Evolutionary conservation across 2,329 filamentous ascomycete species (phyloP), one percentile per base, ranked within the genome.

Genomic region (Arthrobotrys megalospora): DNA sequence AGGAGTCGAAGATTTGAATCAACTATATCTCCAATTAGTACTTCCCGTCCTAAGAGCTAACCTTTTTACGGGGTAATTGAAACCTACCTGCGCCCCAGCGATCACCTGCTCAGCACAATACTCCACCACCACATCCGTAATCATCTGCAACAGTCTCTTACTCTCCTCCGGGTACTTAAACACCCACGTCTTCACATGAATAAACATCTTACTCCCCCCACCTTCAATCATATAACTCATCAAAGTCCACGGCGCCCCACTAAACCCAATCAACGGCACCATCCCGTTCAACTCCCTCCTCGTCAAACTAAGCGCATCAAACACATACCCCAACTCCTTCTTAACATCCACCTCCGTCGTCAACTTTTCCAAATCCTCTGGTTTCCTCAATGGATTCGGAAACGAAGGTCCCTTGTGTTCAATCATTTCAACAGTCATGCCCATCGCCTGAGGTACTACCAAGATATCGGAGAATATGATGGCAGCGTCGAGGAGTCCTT

Each of bases 401-500:
- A 99, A 99, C 84, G 96, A 93, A 10, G 96, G 96, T 0, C 96
- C 96, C 85, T 97, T 96, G 86, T 96, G 96, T 85, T 97, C 94
- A 10, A 98, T 88, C 96, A 99, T 99, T 85, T 98, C 92, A 32
- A 99, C 96, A n/a, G 88, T 88, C 96, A 99, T 99, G 0, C 96
- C 96, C 90, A 99, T 93, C 36, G 96, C 96, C 86, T 99, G 96
- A 0, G 96, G 96, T 80, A 99, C 94, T 53, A 99, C 96, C 43
- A 99, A 90, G 81, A 99, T 99, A 84, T 99, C 96, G 71, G 93
- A 97, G 88, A 99, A 99, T 85, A 99, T 99, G 83, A 99, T 99
- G 77, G 96, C 94, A 32, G 94, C 95, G 85, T 99, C 96, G 82
- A 99, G 90, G 79, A 99, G 91, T 50, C 94, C 94, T 48, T 89